Base-by-base conservation (phyloP, 2,329 filamentous ascomycete species). In the Chrysoporthe deuterocubensis region DNA sequence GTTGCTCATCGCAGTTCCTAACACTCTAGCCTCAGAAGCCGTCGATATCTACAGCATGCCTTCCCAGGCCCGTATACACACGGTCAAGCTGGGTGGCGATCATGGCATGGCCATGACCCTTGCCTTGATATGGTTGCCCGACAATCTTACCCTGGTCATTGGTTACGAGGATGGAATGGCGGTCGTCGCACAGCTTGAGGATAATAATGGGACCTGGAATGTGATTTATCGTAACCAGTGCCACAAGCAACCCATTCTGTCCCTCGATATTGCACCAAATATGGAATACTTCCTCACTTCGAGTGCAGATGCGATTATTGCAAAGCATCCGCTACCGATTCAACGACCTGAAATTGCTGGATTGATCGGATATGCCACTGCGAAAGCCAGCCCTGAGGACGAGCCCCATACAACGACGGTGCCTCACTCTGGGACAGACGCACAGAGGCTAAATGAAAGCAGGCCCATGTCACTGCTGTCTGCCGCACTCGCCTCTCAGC, bases 21-120 rank as follows among this genome's bases (percentile, higher is more conserved):
- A 94, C 71, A 90, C 91, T 0, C 78, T 94, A 7, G 85, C 88
- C 61, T 91, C 91, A 0, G 91, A 94, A 73, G 89, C 89, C 8
- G 88, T 97, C 73, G 94, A 97, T 74, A 88, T 99, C 57, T 97
- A 92, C 76, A 87, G 92, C 52, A 83, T 98, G 0, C 95, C 96
- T 0, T 88, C 87, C 2, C 90, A 94, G 74, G 83, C 79, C 40
- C 87, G 94, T n/a, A 81, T 89, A 21, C 88, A 90, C 72, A 85
- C 84, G 0, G 78, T 89, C 69, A 81, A 82, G 57, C 75, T 83
- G 43, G 78, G 79, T 34, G 79, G 79, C 57, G 85, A 85, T 72
- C 83, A 85, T 74, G 93, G 92, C 66, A 98, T 98, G 94, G 89
- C 93, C 50, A 98, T 98, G 96, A 89, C 92, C 5, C 79, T 97